Percentiles rank a stretch among this genome's conserved stretches.
Evolutionary conservation across 192 early-diverging fungal genomes (phyloP).

Genomic region (Pecoramyces ruminantium): DNA sequence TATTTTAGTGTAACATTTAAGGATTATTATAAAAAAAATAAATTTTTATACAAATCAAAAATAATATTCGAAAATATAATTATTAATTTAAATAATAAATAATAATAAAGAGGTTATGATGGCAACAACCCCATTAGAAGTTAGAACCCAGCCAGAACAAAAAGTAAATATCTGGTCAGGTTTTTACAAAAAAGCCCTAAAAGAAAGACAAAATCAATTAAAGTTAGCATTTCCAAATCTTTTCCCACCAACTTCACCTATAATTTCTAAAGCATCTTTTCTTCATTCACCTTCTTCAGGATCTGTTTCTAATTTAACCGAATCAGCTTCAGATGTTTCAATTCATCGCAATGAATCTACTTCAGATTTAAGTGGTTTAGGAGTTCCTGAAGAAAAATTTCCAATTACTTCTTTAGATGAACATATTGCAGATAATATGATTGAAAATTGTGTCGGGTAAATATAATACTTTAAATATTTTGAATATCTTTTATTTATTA

Average conservation of each 20-base stretch:
- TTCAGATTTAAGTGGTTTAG: constrained; percentile 8
- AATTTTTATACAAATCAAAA: too few species aligned
- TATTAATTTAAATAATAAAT: too few species aligned
- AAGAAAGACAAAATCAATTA: constrained; percentile 48
- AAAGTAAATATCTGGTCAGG: constrained; percentile 37
- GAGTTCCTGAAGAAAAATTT: constrained; percentile 20
- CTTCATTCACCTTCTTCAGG: constrained; percentile 10
- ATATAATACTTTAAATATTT: neutral
- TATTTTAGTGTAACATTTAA: too few species aligned
- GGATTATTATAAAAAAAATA: too few species aligned
- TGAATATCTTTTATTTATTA: too few species aligned
- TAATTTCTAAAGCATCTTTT: constrained; percentile 1
- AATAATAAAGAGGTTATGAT: neutral
- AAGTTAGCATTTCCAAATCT: constrained; percentile 37
- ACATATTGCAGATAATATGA: constrained; percentile 56
- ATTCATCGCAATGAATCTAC: neutral
- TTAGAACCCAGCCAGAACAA: neutral
- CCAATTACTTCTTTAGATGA: constrained; percentile 46
- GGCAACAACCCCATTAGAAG: neutral
- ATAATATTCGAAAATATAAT: too few species aligned
- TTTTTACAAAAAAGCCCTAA: constrained; percentile 58
- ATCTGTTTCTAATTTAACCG: constrained; percentile 12
- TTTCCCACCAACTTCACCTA: constrained; percentile 6
- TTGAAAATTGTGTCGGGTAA: constrained; percentile 58
- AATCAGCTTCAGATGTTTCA: constrained; percentile 7